Conservation (phyloP, 164 flowering plant species). For the Liriodendron chinense region DNA sequence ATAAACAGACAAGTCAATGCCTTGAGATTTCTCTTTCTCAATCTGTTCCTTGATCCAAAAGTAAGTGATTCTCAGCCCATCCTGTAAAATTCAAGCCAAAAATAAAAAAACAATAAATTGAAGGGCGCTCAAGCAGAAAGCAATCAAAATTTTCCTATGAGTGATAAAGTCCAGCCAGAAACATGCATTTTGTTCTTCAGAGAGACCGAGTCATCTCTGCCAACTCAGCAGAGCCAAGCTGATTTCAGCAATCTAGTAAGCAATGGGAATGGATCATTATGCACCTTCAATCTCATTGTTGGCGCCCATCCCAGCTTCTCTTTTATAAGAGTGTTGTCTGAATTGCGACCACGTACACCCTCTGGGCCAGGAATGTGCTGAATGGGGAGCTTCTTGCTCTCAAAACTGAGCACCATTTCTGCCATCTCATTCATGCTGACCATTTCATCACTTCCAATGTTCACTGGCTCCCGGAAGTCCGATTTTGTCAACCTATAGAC, state of each 20-base stretch:
- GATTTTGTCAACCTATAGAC: slow-evolving; percentile 78
- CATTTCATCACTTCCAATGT: slow-evolving; percentile 98
- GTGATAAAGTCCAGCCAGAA: no score
- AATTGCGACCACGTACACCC: slow-evolving; percentile 97
- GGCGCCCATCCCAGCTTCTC: slow-evolving; percentile 99
- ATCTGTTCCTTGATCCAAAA: slow-evolving; percentile 94
- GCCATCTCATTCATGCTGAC: slow-evolving; percentile 99
- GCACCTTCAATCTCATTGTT: slow-evolving; percentile 88
- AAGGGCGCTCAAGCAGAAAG: neutral
- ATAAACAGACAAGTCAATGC: slow-evolving; percentile 61
- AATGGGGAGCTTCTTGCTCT: slow-evolving; percentile 78
- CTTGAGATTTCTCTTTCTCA: slow-evolving; percentile 80
- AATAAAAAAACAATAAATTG: neutral
- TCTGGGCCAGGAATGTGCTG: slow-evolving; percentile 98
- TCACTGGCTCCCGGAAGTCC: slow-evolving; percentile 93
- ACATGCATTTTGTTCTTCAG: no score
- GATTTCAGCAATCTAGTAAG: no score
- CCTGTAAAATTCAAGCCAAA: slow-evolving; percentile 40
- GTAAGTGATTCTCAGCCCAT: slow-evolving; percentile 90
- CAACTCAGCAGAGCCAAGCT: no score
- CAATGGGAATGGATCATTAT: no score
- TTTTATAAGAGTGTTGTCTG: slow-evolving; percentile 91
- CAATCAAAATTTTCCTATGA: neutral
- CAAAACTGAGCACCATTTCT: slow-evolving; percentile 90
- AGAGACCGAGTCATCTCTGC: no score